Evolutionary conservation across 768 basidiomycete species (phyloP), one percentile per base, ranked within the genome.

Genomic region (Auricularia sp.): DNA sequence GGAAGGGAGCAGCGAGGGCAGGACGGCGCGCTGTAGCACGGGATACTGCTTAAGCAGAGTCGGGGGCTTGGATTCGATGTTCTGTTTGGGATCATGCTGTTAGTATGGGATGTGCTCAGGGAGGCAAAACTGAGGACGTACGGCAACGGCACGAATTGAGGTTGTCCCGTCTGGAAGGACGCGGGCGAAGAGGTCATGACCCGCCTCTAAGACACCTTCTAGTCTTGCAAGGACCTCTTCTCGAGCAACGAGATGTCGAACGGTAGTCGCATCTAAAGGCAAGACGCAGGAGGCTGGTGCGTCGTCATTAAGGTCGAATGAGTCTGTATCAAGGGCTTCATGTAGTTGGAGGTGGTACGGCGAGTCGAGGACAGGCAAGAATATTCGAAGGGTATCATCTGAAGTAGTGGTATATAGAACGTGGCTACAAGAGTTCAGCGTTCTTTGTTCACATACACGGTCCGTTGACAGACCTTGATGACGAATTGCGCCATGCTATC

Each of bases 51-150:
- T 84, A 35, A 93, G 78, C 3, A 93, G 78, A 2, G 90, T 92
- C 8, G 94, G 94, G 6, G 94, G 94, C 68, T 87, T 83, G 16
- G 89, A 81, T 71, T 96, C 93, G 68, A 97, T 85, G 74, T 96
- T 93, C 93, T 95, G 67, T 36, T 54, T 35, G 65, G 54, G 29
- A 29, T 29, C 29, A 29, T 29, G 29, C 29, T 29, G 2, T 29
- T 0, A 29, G 29, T 2, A 29, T 29, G 1, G 29, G 29, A 2
- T 23, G 29, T 2, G 29, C 29, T 14, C 61, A 60, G 39, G n/a
- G 12, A 18, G 64, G 47, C 11, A 18, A 56, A 64, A 33, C 23
- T n/a, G 10, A 34, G 56, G 23, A 76, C 88, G 72, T 73, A 91
- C 91, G 64, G 85, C 84, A 43, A 93, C 80, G 10, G 88, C 90